Evolutionary conservation across 225 moss, liverwort and hornwort genomes (phyloP).

Genomic region (Sphagnum contortum): DNA sequence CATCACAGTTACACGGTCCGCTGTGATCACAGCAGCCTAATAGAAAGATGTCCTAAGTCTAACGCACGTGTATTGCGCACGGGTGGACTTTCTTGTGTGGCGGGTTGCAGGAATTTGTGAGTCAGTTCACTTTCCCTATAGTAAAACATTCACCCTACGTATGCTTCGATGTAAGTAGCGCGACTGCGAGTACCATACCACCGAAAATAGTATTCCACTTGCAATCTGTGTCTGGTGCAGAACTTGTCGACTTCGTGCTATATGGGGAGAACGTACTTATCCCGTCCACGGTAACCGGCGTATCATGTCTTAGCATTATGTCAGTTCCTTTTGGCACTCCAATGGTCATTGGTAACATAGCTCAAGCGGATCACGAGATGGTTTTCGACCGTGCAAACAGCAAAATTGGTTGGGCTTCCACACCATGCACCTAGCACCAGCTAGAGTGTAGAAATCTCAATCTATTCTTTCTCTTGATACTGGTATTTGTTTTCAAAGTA

Average conservation of each 20-base stretch:
- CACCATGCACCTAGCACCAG: slow-evolving; percentile 6
- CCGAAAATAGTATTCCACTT: slow-evolving; percentile 20
- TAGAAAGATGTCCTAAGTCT: no score
- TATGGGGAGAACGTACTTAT: slow-evolving; percentile 15
- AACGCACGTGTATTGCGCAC: no score
- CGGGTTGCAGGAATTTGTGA: no score
- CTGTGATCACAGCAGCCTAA: no score
- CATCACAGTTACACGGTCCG: no score
- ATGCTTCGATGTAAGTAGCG: not conserved
- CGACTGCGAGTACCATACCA: not conserved
- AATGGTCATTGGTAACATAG: slow-evolving; percentile 24
- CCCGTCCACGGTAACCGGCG: not conserved
- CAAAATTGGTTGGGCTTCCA: slow-evolving; percentile 19
- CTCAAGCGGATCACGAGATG: slow-evolving; percentile 20
- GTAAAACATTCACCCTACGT: not conserved
- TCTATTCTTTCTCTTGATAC: no score
- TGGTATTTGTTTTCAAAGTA: no score
- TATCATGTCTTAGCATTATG: slow-evolving; percentile 9
- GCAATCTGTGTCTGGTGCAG: slow-evolving; percentile 1
- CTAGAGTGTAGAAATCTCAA: no score
- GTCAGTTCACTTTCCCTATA: no score
- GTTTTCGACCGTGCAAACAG: slow-evolving; percentile 9
- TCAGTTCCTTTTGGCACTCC: not conserved
- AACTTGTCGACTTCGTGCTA: not conserved
- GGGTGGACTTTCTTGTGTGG: no score